Base-by-base conservation (phyloP, 202 grass and related monocot species). In the Eragrostis tef region DNA sequence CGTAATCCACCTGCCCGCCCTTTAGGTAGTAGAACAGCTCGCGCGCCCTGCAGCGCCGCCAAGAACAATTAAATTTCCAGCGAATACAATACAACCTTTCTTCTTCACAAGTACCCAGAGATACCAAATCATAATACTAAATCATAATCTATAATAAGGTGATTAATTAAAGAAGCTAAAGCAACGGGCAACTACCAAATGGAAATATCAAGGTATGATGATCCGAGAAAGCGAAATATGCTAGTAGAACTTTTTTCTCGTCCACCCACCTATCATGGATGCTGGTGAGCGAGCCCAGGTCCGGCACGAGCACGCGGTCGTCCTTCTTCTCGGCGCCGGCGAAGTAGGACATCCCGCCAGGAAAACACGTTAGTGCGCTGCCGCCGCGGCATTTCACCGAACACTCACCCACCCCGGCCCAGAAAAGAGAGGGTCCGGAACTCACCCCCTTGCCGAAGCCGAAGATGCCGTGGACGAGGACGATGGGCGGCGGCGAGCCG, bases 311-410 rank as follows among this genome's bases (percentile, higher is more conserved):
- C 80, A 96, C 90, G 77, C 90, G 93, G 62, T 95, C 96, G 71
- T 99, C 96, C 89, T 93, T 99, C 85, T 91, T 95, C 90, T 99
- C 96, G 15, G 96, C 96, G 72, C 96, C 93, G 79, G 93, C 96
- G 77, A 99, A 99, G 89, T 99, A 99, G 15, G 96, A 96, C n/a
- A 99, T 71, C 19, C 87, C 85, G 2, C 96, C 96, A 52, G 5
- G 9, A 9, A 17, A 64, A 54, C 70, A 21, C 44, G 24, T 78
- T 14, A 73, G 77, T 15, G 22, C 12, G 19, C 9, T 20, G 67
- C 64, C 78, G 54, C 44, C 24, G 47, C 10, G 71, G 79, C 91
- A 90, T 68, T 83, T 71, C 21, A 31, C 19, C 84, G 36, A 92
- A 49, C 76, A 84, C 77, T 3, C n/a, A 20, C 57, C 39, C 3